Conservation (phyloP, 371 early-diverging fungal species). For the Mucor piriformis region DNA sequence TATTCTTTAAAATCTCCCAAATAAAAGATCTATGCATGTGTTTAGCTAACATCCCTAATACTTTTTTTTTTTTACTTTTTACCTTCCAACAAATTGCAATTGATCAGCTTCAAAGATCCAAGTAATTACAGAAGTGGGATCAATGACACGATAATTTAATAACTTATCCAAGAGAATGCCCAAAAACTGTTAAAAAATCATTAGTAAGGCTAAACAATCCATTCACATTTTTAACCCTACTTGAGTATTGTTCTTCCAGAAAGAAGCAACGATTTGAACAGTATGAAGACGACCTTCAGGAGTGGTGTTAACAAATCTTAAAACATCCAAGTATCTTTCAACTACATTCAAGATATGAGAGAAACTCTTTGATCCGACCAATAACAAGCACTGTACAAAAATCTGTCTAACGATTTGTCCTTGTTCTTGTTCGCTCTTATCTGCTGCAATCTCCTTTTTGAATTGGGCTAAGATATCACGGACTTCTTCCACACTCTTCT, state of each 20-base stretch:
- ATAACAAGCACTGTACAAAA: conserved; percentile 79
- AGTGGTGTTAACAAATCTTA: conserved; percentile 64
- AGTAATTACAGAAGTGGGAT: conserved; percentile 76
- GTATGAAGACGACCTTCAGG: conserved; percentile 69
- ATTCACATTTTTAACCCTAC: conserved; percentile 23
- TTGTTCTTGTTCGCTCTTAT: conserved; percentile 41
- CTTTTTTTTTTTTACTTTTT: conserved; percentile 1
- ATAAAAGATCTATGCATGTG: conserved; percentile 50
- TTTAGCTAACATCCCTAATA: neutral
- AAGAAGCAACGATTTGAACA: conserved; percentile 74
- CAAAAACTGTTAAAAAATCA: conserved; percentile 59
- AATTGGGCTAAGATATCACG: conserved; percentile 49
- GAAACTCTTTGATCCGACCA: conserved; percentile 91
- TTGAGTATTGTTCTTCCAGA: conserved; percentile 86
- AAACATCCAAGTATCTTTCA: conserved; percentile 76
- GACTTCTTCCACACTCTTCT: conserved; percentile 68
- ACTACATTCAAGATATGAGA: conserved; percentile 89
- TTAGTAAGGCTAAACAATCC: neutral
- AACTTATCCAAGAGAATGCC: conserved; percentile 90
- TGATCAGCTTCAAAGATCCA: conserved; percentile 74
- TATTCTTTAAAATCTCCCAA: conserved; percentile 82
- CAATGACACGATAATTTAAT: conserved; percentile 90
- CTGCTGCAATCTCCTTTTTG: conserved; percentile 40
- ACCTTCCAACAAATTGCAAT: conserved; percentile 58
- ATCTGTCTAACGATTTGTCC: conserved; percentile 64